Evolutionary conservation across 768 basidiomycete genomes (phyloP).

Genomic region (Suillus spraguei): DNA sequence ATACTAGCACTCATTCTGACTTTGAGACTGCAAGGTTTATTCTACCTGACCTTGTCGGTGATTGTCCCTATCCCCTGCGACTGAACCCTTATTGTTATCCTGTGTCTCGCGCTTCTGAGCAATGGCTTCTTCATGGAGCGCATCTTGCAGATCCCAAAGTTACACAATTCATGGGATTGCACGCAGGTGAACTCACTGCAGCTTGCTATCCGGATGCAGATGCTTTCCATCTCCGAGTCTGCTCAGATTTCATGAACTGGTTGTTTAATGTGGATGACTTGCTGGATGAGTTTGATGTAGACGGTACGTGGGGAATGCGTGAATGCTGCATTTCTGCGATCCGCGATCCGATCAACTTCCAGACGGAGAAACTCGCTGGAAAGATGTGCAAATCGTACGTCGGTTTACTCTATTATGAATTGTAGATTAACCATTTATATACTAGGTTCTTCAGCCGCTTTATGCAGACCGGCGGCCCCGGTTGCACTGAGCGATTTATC

Average conservation of each 20-base stretch:
- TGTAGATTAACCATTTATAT: conserved; percentile 14
- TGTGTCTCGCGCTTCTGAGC: conserved; percentile 40
- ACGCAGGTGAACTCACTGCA: conserved; percentile 62
- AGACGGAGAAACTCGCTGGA: conserved; percentile 32
- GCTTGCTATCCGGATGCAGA: conserved; percentile 56
- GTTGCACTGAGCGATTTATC: conserved; percentile 43
- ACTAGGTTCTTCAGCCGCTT: conserved; percentile 41
- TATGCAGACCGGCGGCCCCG: conserved; percentile 39
- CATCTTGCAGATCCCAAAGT: conserved; percentile 21
- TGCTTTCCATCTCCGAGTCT: conserved; percentile 53
- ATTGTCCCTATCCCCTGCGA: conserved; percentile 40
- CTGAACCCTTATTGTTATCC: conserved; percentile 36
- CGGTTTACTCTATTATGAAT: not conserved
- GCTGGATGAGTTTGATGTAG: conserved; percentile 37
- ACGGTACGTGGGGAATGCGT: conserved; percentile 33
- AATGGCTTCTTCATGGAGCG: conserved; percentile 33
- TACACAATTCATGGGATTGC: conserved; percentile 47
- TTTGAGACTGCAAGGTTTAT: conserved; percentile 27
- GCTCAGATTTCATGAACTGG: conserved; percentile 58
- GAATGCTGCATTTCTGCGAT: conserved; percentile 33
- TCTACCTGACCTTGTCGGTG: conserved; percentile 44
- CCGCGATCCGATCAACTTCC: conserved; percentile 28
- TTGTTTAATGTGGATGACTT: conserved; percentile 36
- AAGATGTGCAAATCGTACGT: conserved; percentile 39
- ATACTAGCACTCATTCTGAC: conserved; percentile 14